Percentiles rank a stretch among this genome's conserved stretches.
Conservation (phyloP, 1,284 basidiomycete genomes). For the Fomitopsis pinicola region DNA sequence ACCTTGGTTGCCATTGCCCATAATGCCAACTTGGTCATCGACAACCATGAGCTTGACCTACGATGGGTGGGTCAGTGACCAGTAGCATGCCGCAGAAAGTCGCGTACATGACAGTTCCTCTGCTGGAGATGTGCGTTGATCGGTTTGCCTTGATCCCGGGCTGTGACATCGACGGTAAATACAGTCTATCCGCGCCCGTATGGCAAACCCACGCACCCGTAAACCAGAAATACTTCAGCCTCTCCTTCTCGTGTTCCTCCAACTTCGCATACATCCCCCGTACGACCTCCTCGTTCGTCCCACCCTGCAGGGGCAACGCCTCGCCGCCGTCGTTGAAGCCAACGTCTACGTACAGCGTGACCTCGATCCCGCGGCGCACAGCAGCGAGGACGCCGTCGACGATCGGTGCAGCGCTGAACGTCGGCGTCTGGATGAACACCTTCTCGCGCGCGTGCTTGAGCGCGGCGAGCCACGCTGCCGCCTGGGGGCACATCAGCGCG, state of each 20-base stretch:
- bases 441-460: slow-evolving; percentile 63
- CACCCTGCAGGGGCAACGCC: slow-evolving; percentile 74
- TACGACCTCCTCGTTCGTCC: slow-evolving; percentile 76
- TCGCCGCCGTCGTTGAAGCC: slow-evolving; percentile 70
- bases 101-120: slow-evolving; percentile 59
- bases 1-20: slow-evolving; percentile 64
- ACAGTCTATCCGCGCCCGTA: not conserved
- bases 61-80: not conserved
- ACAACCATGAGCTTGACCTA: slow-evolving; percentile 71
- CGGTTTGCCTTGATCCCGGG: slow-evolving; percentile 70
- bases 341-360: slow-evolving; percentile 55
- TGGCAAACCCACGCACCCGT: slow-evolving; percentile 20
- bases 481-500: slow-evolving; percentile 44
- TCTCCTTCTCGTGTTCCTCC: slow-evolving; percentile 40
- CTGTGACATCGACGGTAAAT: slow-evolving; percentile 8
- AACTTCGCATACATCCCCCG: slow-evolving; percentile 59
- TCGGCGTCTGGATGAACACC: slow-evolving; percentile 79
- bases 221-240: slow-evolving; percentile 68
- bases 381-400: slow-evolving; percentile 64
- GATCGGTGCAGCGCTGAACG: slow-evolving; percentile 70
- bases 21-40: slow-evolving; percentile 67
- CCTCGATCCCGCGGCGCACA: slow-evolving; percentile 63
- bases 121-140: slow-evolving; percentile 72
- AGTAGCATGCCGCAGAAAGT: not conserved
- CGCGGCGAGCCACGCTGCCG: slow-evolving; percentile 73